Evolutionary conservation across 2,329 filamentous ascomycete genomes (phyloP), one percentile per base, ranked within the genome.

Genomic region (Cylindrodendrum hubeiense): DNA sequence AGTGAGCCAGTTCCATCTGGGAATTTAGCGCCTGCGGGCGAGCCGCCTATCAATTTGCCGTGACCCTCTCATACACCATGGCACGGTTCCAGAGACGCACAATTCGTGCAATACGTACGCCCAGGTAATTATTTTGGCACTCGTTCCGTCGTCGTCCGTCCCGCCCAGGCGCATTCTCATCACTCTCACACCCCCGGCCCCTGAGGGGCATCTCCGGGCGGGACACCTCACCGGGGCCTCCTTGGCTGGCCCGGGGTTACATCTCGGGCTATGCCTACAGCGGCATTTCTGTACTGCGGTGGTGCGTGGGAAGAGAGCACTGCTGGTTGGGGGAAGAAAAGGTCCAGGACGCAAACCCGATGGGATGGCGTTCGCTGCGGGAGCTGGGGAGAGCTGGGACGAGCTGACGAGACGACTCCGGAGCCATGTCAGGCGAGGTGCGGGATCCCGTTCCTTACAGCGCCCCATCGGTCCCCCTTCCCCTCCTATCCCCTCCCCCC

Each of bases 11-110:
- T 47, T 54, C 49, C 43, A 47, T 51, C 47, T 57, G 30, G 15
- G n/a, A 51, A 17, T 55, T 64, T 74, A 74, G 71, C 71, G 71
- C 60, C 65, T 64, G 63, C 65, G 62, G 63, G 37, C 61, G 73
- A 59, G 44, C 68, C 70, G 67, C 59, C 54, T 65, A 55, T 74
- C 73, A 44, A 70, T 68, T 71, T 74, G 63, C 65, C 70, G 60
- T 61, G 50, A 62, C 57, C 51, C 61, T 68, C 60, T 61, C 59
- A 44, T 51, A 15, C 43, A 30, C 17, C 37, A 46, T 47, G 19
- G 26, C 52, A 50, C 47, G 46, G 39, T 24, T 21, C 15, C 37
- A 44, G 17, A 53, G 49, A 58, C 41, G 60, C 47, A 63, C 60
- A 63, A 58, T 49, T 63, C 21, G 46, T 58, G 46, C 55, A 30